Base-by-base conservation (phyloP, 805 yeast genomes). In the Cyberlindnera americana region DNA sequence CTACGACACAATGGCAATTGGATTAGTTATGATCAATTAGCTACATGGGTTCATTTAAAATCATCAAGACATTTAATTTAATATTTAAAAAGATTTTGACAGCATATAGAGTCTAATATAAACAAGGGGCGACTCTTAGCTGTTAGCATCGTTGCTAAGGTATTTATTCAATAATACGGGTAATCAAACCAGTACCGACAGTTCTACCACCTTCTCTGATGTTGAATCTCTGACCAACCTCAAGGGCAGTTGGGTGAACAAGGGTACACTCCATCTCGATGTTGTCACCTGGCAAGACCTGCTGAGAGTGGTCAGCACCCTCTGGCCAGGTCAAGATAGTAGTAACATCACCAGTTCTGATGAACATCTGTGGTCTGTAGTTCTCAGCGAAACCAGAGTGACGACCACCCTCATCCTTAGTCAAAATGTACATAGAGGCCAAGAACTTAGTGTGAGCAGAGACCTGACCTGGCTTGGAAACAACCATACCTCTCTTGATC, bases 131-230 rank as follows among this genome's bases (percentile, higher is more conserved):
- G 22, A 31, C 34, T 22, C 34, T 22, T 19, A 5, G n/a, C 19
- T 31, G 34, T 5, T 14, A 31, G 15, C 5, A 15, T 6, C 6
- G 5, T 18, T 13, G 6, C 7, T 18, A 17, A n/a, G 10, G 10
- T 26, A 33, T 29, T 50, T 60, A 68, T 54, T 83, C 91, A 52
- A 86, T 66, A 66, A 88, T 81, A 70, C 96, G 83, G 59, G 99
- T 93, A 58, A 93, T 79, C 74, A 93, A 74, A 75, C 99, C 99
- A 54, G 99, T 93, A 70, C 96, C 99, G 54, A 93, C 97, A 52
- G 99, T 93, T 75, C 84, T 86, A 66, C 97, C 97, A 73, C 98
- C 97, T 75, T 93, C 99, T 81, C 99, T 93, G 67, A 93, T 77
- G 81, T 93, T 93, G 84, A 93, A 93, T 73, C 98, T 86, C 77